Percentiles rank a stretch among this genome's conserved stretches.
These are phyloP conservation scores for Melanopsichium pennsylvanicum DNA, from an alignment of 1,284 basidiomycete species.

Conservation along the genomic window DNA sequence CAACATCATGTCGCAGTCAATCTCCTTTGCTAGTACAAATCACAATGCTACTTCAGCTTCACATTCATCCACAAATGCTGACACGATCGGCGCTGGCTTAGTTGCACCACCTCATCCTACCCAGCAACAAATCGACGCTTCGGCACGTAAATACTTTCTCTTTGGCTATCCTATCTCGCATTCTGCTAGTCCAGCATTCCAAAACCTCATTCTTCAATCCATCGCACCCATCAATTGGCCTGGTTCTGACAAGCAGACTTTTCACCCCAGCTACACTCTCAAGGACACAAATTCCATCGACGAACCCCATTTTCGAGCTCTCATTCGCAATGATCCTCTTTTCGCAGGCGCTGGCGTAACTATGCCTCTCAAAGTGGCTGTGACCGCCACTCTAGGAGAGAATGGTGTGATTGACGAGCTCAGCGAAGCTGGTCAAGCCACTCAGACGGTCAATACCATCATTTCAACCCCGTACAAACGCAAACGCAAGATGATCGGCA, in stretches of 20 bases:
- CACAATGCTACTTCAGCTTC: neutral
- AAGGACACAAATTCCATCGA: slow-evolving; percentile 44
- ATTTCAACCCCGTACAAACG: slow-evolving; percentile 26
- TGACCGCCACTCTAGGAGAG: slow-evolving; percentile 30
- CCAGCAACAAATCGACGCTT: slow-evolving; percentile 22
- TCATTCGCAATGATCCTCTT: slow-evolving; percentile 39
- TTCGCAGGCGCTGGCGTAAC: slow-evolving; percentile 49
- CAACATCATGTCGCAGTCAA: too few relatives aligned
- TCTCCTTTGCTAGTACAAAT: too few relatives aligned
- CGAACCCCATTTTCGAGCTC: slow-evolving; percentile 30
- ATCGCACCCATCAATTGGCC: slow-evolving; percentile 24
- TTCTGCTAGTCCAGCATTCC: slow-evolving; percentile 49
- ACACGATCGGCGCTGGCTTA: neutral
- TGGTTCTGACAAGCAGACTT: slow-evolving; percentile 17
- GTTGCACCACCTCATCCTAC: slow-evolving; percentile 43
- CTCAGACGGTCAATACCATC: slow-evolving; percentile 53
- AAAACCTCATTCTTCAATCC: slow-evolving; percentile 47
- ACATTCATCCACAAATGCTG: neutral
- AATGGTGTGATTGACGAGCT: slow-evolving; percentile 46
- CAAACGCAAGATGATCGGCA: slow-evolving; percentile 43
- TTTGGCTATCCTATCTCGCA: slow-evolving; percentile 55
- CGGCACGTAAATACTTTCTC: slow-evolving; percentile 43
- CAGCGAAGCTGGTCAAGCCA: slow-evolving; percentile 34
- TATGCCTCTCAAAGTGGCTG: slow-evolving; percentile 51
- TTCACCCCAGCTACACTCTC: slow-evolving; percentile 38